These are phyloP conservation scores for Talaromyces sp. DNA, from an alignment of 2,329 filamentous ascomycete genomes.

Conservation along the genomic window DNA sequence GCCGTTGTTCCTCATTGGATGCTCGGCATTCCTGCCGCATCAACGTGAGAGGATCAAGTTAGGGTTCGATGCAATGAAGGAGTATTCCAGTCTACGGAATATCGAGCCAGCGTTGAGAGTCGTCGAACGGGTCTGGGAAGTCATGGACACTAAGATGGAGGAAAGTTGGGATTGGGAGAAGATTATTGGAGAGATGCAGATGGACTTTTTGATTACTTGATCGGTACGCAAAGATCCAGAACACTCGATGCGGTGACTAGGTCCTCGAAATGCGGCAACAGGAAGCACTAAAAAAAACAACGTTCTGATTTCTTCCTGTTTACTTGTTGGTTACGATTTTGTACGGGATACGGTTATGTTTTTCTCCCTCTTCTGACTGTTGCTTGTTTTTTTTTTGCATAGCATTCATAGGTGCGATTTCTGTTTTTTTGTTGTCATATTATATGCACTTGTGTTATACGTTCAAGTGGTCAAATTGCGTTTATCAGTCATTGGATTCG, in stretches of 20 bases:
- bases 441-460: slow-evolving; percentile 3
- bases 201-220: slow-evolving; percentile 59
- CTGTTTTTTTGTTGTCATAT: not conserved
- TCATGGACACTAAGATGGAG: slow-evolving; percentile 54
- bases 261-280: too few species aligned
- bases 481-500: not conserved
- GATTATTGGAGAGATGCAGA: slow-evolving; percentile 53
- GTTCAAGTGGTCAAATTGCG: not conserved
- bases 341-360: slow-evolving; percentile 31
- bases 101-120: slow-evolving; percentile 53
- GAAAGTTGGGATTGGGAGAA: slow-evolving; percentile 61
- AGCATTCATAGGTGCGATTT: slow-evolving; percentile 7
- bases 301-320: slow-evolving; percentile 3
- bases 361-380: not conserved
- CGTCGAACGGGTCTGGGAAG: slow-evolving; percentile 53
- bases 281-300: not conserved
- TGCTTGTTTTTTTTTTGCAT: slow-evolving; percentile 9
- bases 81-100: slow-evolving; percentile 54
- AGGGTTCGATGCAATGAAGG: slow-evolving; percentile 51
- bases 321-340: slow-evolving; percentile 49
- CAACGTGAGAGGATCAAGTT: slow-evolving; percentile 53
- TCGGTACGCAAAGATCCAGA: not conserved
- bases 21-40: slow-evolving; percentile 52
- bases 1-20: slow-evolving; percentile 58
- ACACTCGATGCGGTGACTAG: too few species aligned